Evolutionary conservation across 495 filamentous ascomycete genomes (phyloP).

Genomic region (Talaromyces trachyspermus): DNA sequence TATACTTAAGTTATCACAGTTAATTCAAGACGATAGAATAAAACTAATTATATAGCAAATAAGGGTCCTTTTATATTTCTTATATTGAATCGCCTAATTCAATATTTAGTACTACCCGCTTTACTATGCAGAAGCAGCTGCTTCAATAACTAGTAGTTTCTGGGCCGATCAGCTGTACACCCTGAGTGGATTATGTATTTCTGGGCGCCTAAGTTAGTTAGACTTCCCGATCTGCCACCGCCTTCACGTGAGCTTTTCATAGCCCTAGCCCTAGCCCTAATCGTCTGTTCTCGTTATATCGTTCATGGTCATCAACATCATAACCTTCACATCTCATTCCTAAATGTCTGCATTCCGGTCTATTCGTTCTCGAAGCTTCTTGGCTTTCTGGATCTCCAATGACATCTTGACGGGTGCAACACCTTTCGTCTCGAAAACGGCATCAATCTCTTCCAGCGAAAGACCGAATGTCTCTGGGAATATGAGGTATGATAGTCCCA

Average conservation of each 20-base stretch:
- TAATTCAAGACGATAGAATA: no score
- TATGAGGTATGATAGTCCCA: slow-evolving; percentile 31
- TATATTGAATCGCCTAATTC: no score
- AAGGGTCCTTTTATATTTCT: no score
- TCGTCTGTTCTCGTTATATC: neutral
- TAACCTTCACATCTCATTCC: neutral
- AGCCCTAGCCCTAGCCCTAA: neutral
- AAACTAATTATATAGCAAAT: no score
- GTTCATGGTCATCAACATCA: neutral
- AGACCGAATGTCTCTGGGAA: slow-evolving; percentile 35
- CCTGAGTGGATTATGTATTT: no score
- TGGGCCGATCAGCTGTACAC: no score
- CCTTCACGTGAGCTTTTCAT: neutral
- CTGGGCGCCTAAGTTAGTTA: no score
- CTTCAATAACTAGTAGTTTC: no score
- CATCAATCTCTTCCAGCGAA: slow-evolving; percentile 37
- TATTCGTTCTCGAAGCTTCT: slow-evolving; percentile 14
- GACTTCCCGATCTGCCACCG: neutral
- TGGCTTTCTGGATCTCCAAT: slow-evolving; percentile 35
- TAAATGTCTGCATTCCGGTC: neutral
- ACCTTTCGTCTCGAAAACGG: slow-evolving; percentile 37
- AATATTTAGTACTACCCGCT: no score
- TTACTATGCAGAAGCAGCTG: no score
- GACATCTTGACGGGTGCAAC: slow-evolving; percentile 39
- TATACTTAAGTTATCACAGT: no score